Base-by-base conservation (phyloP, 805 yeast species). In the Saccharomycopsis fibuligera region DNA sequence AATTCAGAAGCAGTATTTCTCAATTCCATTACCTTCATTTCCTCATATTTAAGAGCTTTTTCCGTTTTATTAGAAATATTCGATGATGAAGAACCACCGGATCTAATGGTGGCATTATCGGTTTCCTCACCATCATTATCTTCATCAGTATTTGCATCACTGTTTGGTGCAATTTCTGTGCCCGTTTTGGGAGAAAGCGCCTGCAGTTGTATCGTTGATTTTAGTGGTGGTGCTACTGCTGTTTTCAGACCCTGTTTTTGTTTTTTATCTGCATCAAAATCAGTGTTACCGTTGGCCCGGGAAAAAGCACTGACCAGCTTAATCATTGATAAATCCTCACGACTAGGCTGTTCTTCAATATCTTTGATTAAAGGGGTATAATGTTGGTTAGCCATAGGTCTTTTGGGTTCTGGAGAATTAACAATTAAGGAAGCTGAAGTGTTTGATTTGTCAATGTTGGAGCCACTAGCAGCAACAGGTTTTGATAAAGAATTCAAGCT, bases 1-100 rank as follows among this genome's bases (percentile, higher is more conserved):
- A 53, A 30, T 17, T 41, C 37, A 6, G 31, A n/a, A 9, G 56
- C 54, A n/a, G 39, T 24, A 17, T 24, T 48, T 33, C 44, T 50
- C 43, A 53, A 23, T 17, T 47, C 47, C 9, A 38, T 35, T 9
- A 40, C 4, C 31, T 50, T 47, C 49, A 51, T 33, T 35, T 51
- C 53, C 30, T 48, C 46, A 31, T 51, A 48, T 38, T 51, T 51
- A 19, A 48, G 30, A 29, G 54, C 54, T 29, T 51, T 51, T 38
- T 51, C 54, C 16, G 52, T 51, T 41, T 49, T 48, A 35, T 48
- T 51, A 5, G 46, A 36, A 19, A 51, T 48, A 19, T 43, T 47
- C 16, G 48, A 47, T 8, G 43, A 19, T 16, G 31, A 8, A 5
- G 51, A 43, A 16, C 27, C 30, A 27, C 22, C 42, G 5, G 47